Conservation (phyloP, 495 filamentous ascomycete species). For the Elaphomyces granulatus region DNA sequence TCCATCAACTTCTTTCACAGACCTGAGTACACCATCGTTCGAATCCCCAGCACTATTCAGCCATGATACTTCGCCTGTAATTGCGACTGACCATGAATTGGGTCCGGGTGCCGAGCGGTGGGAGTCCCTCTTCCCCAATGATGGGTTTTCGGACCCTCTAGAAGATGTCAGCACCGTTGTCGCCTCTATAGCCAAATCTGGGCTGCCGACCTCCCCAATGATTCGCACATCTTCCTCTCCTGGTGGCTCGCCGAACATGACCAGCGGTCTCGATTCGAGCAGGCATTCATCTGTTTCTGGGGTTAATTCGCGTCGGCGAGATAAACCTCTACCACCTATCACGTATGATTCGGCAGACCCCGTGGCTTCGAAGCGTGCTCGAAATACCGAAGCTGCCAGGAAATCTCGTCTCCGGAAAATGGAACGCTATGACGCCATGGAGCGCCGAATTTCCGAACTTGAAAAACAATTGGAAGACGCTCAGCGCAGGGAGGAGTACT, state of each 20-base stretch:
- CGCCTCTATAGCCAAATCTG: constrained; percentile 21
- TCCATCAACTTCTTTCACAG: constrained; percentile 69
- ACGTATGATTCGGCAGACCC: constrained; percentile 43
- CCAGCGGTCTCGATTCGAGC: constrained; percentile 4
- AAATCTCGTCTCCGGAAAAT: constrained; percentile 83
- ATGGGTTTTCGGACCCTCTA: constrained; percentile 28
- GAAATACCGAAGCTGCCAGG: constrained; percentile 89
- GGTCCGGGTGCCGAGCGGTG: constrained; percentile 21
- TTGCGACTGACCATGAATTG: constrained; percentile 23
- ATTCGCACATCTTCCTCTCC: constrained; percentile 13
- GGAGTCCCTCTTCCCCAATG: constrained; percentile 50
- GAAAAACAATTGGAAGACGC: constrained; percentile 29
- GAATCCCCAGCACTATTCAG: constrained; percentile 53
- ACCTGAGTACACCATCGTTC: constrained; percentile 69
- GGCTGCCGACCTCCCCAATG: constrained; percentile 24
- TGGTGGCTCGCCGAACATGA: constrained; percentile 25
- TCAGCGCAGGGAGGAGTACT: constrained; percentile 43
- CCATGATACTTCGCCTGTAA: constrained; percentile 63
- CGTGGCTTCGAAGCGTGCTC: constrained; percentile 76
- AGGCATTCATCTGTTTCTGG: constrained; percentile 58
- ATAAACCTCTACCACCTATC: constrained; percentile 68
- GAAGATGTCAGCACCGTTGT: constrained; percentile 19
- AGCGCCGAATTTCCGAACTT: constrained; percentile 35
- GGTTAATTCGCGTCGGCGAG: constrained; percentile 50
- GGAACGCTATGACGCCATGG: constrained; percentile 48